Conservation (phyloP, 371 early-diverging fungal genomes). For the Circinella minor region DNA sequence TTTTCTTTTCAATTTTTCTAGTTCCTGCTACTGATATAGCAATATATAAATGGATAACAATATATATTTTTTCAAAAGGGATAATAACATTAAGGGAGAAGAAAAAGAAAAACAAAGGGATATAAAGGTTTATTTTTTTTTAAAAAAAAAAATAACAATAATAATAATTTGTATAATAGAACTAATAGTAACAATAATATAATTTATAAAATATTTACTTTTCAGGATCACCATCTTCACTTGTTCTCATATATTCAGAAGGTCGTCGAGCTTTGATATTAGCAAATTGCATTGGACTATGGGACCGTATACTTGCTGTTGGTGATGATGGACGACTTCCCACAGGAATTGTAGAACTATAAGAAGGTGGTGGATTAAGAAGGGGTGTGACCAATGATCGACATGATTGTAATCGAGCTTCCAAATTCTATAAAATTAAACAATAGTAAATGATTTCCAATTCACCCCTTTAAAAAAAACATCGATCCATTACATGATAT, state of each 20-base stretch:
- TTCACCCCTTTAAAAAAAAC: no score
- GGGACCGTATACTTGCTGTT: conserved; percentile 34
- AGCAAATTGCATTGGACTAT: conserved; percentile 44
- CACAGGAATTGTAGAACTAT: conserved; percentile 43
- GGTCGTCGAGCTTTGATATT: conserved; percentile 54
- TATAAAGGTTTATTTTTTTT: no score
- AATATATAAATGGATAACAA: no score
- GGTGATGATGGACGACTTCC: conserved; percentile 39
- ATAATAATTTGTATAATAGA: no score
- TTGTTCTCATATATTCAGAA: conserved; percentile 43
- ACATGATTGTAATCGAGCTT: conserved; percentile 69
- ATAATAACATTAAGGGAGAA: no score
- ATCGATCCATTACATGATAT: no score
- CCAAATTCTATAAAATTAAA: conserved; percentile 46
- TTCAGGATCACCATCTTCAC: conserved; percentile 9
- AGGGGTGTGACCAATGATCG: conserved; percentile 70
- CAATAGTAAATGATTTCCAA: not conserved
- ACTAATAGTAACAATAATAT: not conserved
- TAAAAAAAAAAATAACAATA: no score
- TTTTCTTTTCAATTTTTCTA: no score
- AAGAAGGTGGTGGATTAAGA: conserved; percentile 64
- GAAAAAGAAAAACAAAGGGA: no score
- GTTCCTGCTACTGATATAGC: no score
- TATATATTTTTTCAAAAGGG: no score
- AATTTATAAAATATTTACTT: not conserved